Conservation (phyloP, 768 basidiomycete genomes). For the Mycena alexandri region DNA sequence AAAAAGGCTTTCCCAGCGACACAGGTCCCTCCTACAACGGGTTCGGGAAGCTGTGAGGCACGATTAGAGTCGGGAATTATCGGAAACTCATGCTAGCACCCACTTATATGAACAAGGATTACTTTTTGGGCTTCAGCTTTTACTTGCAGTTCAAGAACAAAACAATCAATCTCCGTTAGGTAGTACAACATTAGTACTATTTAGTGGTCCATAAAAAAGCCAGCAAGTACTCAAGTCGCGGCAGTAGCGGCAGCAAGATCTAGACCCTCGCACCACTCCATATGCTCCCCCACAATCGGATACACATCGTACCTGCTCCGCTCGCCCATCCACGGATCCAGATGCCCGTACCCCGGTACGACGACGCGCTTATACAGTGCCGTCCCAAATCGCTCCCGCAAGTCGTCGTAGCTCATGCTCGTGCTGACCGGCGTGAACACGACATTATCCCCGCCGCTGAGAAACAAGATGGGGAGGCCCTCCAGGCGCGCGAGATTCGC, state of each 20-base stretch:
- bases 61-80: no score
- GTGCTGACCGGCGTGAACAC: conserved; percentile 34
- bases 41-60: no score
- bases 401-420: conserved; percentile 32
- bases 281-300: conserved; percentile 27
- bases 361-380: conserved; percentile 31
- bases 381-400: conserved; percentile 34
- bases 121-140: no score
- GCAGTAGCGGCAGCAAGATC: neutral
- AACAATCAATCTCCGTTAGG: no score
- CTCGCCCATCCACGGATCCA: conserved; percentile 39
- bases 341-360: conserved; percentile 36
- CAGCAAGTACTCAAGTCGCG: neutral
- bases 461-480: conserved; percentile 30
- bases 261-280: conserved; percentile 25
- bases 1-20: no score
- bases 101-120: no score
- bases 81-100: no score
- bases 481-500: conserved; percentile 33
- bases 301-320: conserved; percentile 33
- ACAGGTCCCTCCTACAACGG: no score
- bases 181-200: no score
- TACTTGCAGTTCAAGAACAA: no score
- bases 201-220: no score
- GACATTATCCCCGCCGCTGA: conserved; percentile 35